Evolutionary conservation across 208 protist species (phyloP), one percentile per base, ranked within the genome.

Genomic region (Vickermania spadyakhi): DNA sequence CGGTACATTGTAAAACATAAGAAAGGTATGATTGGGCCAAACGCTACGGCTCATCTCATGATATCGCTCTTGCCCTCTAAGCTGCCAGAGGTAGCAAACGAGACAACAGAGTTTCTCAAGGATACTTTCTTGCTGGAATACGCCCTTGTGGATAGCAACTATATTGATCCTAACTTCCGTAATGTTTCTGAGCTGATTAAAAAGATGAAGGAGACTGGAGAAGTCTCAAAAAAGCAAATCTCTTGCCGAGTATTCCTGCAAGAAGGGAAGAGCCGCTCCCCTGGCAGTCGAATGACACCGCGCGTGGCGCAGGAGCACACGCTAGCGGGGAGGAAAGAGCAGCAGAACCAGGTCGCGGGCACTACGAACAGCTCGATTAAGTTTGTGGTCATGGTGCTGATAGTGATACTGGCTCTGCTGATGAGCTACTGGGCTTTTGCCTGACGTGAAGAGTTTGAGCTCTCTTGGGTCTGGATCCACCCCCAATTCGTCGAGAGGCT

Each of bases 61-160:
- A 84, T 93, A 28, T 67, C 73, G 13, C 71, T 93, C 3, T 88
- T 83, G 61, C 65, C 52, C 3, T 81, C 68, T 60, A 52, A 70
- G 64, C 14, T 23, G 22, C 36, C 64, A 73, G 28, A 62, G 50
- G 41, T 28, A 28, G 28, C 21, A 30, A 49, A 22, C 60, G 18
- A 7, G 18, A 23, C 27, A 29, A 21, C 52, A 61, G 50, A 28
- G 26, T 55, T 42, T 21, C 67, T 76, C 2, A 77, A 77, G 42
- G 86, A 93, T 58, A 79, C 84, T 55, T 93, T 93, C 63, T 77
- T 77, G 13, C 45, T 93, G 3, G 80, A 93, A 66, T 93, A 83
- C 60, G 77, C 75, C 45, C 28, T 73, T 31, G 52, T 85, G 41
- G 67, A 66, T 21, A 66, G 70, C 31, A 62, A 76, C 31, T 64